phyloP scores from a whole-genome alignment of 1,284 basidiomycete genomes.

The Fistulina hepatica region DNA sequence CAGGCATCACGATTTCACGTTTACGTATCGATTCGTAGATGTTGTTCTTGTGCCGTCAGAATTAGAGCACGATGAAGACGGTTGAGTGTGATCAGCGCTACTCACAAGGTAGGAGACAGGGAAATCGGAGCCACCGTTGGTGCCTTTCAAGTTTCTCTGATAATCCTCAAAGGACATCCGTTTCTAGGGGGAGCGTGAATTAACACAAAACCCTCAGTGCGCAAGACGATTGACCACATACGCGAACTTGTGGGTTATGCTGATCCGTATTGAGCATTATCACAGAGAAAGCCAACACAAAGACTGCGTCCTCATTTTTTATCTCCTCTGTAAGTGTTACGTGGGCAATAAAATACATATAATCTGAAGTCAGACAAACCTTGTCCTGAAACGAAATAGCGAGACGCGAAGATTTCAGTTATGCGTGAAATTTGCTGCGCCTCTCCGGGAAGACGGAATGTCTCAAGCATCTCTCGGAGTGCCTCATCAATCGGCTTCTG shows the following conservation, averaged over 20 bases:
- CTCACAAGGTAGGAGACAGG: constrained; percentile 75
- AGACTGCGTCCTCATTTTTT: constrained; percentile 86
- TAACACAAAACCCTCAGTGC: background rate
- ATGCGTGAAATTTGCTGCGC: constrained; percentile 91
- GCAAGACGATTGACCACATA: constrained; percentile 29
- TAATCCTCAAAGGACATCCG: constrained; percentile 97
- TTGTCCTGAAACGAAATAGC: constrained; percentile 80
- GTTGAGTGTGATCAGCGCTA: constrained; percentile 1
- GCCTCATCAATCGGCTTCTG: constrained; percentile 94
- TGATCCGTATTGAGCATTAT: constrained; percentile 99
- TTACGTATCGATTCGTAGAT: constrained; percentile 95
- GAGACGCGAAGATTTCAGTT: constrained; percentile 88
- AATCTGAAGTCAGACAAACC: constrained; percentile 32
- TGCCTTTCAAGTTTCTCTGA: constrained; percentile 83
- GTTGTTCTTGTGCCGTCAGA: constrained; percentile 41
- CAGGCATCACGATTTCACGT: constrained; percentile 94
- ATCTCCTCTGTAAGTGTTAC: constrained; percentile 58
- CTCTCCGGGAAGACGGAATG: constrained; percentile 93
- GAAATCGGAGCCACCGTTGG: constrained; percentile 85
- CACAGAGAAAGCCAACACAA: constrained; percentile 90
- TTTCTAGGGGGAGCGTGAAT: constrained; percentile 48
- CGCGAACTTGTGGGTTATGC: constrained; percentile 92
- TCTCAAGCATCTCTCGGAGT: constrained; percentile 88
- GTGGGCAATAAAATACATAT: constrained; percentile 7
- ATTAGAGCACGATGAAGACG: background rate